These are phyloP conservation scores for Mycena latifolia DNA, from an alignment of 768 basidiomycete genomes.

Conservation along the genomic window DNA sequence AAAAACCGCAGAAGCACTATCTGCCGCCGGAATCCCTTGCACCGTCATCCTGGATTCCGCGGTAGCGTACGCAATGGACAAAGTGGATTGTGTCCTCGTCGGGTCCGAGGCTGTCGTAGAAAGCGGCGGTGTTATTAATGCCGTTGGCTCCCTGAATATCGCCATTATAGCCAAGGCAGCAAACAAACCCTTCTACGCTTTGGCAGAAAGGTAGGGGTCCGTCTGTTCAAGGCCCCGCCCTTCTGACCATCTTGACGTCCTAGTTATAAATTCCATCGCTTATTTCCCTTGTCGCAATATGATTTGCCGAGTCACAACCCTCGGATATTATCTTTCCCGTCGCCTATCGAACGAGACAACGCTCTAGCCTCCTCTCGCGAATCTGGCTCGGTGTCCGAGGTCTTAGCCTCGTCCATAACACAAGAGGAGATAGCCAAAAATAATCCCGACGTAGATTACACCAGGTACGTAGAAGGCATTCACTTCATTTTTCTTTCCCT, in stretches of 20 bases:
- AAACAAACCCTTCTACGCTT: constrained; percentile 96
- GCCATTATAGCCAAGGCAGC: constrained; percentile 95
- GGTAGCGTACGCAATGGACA: constrained; percentile 97
- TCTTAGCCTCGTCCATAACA: constrained; percentile 67
- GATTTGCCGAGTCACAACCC: constrained; percentile 88
- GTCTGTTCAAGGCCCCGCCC: constrained; percentile 33
- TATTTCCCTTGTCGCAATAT: constrained; percentile 94
- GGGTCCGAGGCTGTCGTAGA: constrained; percentile 99
- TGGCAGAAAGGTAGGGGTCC: constrained; percentile 81
- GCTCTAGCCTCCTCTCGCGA: constrained; percentile 23
- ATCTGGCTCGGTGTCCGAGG: constrained; percentile 36
- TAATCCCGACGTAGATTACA: constrained; percentile 95
- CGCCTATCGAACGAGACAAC: constrained; percentile 34
- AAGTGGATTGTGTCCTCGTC: constrained; percentile 94
- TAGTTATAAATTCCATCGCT: constrained; percentile 97
- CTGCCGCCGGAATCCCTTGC: constrained; percentile 92
- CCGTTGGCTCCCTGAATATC: constrained; percentile 96
- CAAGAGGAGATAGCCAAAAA: constrained; percentile 85
- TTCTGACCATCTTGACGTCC: constrained; percentile 38
- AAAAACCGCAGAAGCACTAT: constrained; percentile 90
- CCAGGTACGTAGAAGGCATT: constrained; percentile 65
- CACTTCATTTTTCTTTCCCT: constrained; percentile 32
- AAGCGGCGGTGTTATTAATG: constrained; percentile 92
- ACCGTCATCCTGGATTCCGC: constrained; percentile 96
- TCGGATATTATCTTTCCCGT: constrained; percentile 79